Evolutionary conservation across 306 rosid genomes (phyloP).

Genomic region (Psophocarpus tetragonolobus): DNA sequence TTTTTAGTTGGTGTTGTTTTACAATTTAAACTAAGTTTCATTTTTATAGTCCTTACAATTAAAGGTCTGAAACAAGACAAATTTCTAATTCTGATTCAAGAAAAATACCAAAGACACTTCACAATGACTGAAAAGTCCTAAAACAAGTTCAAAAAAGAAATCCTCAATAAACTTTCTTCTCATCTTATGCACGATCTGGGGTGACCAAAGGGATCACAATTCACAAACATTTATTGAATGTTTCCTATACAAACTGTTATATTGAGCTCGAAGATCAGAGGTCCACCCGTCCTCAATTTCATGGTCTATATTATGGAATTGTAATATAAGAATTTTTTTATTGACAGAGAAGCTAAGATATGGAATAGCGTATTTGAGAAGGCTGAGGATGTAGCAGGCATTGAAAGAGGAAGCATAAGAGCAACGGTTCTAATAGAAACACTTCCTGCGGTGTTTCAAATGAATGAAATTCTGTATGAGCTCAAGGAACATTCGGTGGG

Average conservation of each 20-base stretch:
- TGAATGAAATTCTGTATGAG: conserved; percentile 90
- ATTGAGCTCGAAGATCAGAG: background rate
- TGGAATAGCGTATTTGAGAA: conserved; percentile 87
- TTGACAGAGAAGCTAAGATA: conserved; percentile 83
- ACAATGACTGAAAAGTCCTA: background rate
- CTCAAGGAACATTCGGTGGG: conserved; percentile 87
- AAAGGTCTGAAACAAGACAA: background rate
- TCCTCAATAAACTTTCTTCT: background rate
- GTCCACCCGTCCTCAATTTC: background rate
- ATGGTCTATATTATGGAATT: background rate
- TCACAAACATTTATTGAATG: too few relatives aligned
- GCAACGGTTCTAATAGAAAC: conserved; percentile 91
- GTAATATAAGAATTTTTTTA: background rate
- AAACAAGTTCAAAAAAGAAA: background rate
- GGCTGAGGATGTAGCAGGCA: conserved; percentile 75
- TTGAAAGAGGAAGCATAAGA: conserved; percentile 87
- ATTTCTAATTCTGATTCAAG: background rate
- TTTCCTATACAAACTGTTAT: background rate
- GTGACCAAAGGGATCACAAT: background rate
- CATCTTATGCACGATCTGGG: background rate
- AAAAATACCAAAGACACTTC: background rate
- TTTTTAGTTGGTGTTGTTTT: background rate
- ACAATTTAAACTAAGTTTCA: background rate
- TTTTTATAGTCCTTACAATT: background rate
- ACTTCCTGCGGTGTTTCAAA: conserved; percentile 90